A percentile compares a stretch with the other conserved stretches of the same genome.
These are phyloP conservation scores for Salix caprea DNA, from an alignment of 345 rosid genomes.

Conservation along the genomic window DNA sequence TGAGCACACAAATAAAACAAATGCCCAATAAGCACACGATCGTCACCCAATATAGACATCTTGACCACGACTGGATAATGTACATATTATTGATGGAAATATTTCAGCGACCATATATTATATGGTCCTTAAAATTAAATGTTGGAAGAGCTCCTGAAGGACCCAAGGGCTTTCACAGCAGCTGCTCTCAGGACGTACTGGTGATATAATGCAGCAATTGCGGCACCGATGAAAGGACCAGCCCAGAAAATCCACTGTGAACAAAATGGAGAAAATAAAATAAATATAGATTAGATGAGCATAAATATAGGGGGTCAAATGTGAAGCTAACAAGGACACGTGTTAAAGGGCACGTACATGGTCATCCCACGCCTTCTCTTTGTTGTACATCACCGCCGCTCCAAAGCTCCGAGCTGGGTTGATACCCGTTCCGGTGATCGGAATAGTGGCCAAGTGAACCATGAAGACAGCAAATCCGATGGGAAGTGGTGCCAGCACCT, in stretches of 20 bases:
- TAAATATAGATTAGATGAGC: not conserved
- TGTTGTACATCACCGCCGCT: constrained; percentile 35
- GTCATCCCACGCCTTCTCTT: constrained; percentile 43
- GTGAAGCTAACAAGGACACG: not conserved
- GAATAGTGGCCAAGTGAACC: constrained; percentile 47
- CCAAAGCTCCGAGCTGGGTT: constrained; percentile 48
- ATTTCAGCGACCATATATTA: too few relatives aligned
- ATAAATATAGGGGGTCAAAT: not conserved
- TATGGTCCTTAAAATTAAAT: not conserved
- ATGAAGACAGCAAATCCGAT: constrained; percentile 48
- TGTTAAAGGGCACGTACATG: constrained; percentile 20
- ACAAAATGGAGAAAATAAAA: not conserved
- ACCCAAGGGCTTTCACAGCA: constrained; percentile 36
- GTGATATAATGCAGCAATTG: constrained; percentile 38
- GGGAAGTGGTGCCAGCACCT: constrained; percentile 47
- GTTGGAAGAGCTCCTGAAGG: constrained; percentile 37
- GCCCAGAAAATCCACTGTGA: constrained; percentile 50
- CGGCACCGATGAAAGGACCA: constrained; percentile 45
- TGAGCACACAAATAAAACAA: too few relatives aligned
- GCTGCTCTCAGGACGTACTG: constrained; percentile 37
- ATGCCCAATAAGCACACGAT: too few relatives aligned
- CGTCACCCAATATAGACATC: too few relatives aligned
- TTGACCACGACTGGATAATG: too few relatives aligned
- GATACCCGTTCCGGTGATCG: constrained; percentile 43
- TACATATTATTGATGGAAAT: too few relatives aligned